A percentile compares a stretch with the other conserved stretches of the same genome.
Conservation (phyloP, 139 green algal species). For the Pseudopediastrum boryanum region DNA sequence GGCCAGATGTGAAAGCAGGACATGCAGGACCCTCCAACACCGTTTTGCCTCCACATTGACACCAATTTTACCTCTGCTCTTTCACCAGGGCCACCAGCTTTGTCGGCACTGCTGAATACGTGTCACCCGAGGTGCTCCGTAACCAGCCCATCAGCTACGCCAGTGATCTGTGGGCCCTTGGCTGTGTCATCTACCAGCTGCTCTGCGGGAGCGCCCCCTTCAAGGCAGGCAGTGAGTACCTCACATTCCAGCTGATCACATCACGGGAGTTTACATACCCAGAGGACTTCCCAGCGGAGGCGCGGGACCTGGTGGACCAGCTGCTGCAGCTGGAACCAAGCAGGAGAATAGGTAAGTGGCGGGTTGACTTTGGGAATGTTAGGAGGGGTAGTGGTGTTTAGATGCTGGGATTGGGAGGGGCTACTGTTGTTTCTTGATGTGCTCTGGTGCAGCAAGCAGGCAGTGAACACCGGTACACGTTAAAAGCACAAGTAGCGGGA, state of each 20-base stretch:
- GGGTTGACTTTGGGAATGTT: neutral
- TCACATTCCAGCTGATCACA: slow-evolving; percentile 75
- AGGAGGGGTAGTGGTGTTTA: neutral
- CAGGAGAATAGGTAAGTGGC: slow-evolving; percentile 66
- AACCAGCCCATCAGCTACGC: slow-evolving; percentile 67
- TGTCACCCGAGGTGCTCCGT: slow-evolving; percentile 81
- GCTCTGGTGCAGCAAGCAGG: too few relatives aligned
- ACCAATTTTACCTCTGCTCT: too few relatives aligned
- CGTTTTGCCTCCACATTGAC: too few relatives aligned
- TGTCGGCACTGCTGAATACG: slow-evolving; percentile 91
- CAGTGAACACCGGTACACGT: too few relatives aligned
- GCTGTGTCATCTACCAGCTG: slow-evolving; percentile 73
- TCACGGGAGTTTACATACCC: slow-evolving; percentile 49
- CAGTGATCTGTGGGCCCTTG: slow-evolving; percentile 84
- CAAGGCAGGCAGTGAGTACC: slow-evolving; percentile 78
- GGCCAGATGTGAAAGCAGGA: too few relatives aligned
- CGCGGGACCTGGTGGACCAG: slow-evolving; percentile 62
- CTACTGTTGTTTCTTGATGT: too few relatives aligned
- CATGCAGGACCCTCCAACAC: too few relatives aligned
- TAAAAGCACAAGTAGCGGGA: neutral
- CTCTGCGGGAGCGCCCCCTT: slow-evolving; percentile 76
- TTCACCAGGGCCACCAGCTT: slow-evolving; percentile 69
- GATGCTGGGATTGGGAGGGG: neutral
- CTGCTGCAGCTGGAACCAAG: slow-evolving; percentile 70
- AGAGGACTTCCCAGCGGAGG: slow-evolving; percentile 34